Evolutionary conservation across 352 stramenopile genomes (phyloP), one percentile per base, ranked within the genome.

Genomic region (Phytopythium ostracodes): DNA sequence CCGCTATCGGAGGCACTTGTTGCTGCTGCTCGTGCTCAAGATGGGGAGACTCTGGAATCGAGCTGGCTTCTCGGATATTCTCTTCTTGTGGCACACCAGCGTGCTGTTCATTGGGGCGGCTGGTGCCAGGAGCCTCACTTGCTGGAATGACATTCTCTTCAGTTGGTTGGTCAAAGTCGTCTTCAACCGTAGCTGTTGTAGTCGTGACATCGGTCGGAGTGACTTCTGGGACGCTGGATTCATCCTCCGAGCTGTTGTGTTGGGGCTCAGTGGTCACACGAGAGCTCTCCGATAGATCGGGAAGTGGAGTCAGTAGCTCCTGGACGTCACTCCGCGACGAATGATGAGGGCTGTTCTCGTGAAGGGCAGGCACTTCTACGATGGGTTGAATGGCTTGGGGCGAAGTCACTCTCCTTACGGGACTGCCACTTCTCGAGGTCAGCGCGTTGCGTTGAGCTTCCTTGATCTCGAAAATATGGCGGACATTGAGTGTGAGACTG

Each of bases 401-500:
- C 7, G 35, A 29, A n/a, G 12, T 46, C 35, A 7, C 20, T 49
- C 35, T 43, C 9, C 31, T 31, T 3, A 14, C 35, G 11, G 2
- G 5, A 35, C 17, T 47, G 14, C 17, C 25, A 2, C 31, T 35
- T 46, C 40, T 36, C 29, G 38, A 15, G 6, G 55, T 52, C 38
- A 51, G 18, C 11, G 40, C 42, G 2, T 29, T 50, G 38, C 55
- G 38, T 4, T 36, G 27, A 9, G 24, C 15, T 40, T 60, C 55
- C 8, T 42, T 60, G 42, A 60, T 60, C 42, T 60, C 55, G 4
- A 52, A 10, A 17, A 40, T 25, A n/a, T 51, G 38, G 0, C 40
- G 38, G n/a, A 42, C 25, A 10, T 60, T 40, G 4, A 60, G 24
- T 9, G 55, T 60, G 6, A 60, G n/a, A 6, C 55, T 60, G 3